Evolutionary conservation across 805 yeast genomes (phyloP).

Genomic region (Schizosaccharomyces cryophilus): DNA sequence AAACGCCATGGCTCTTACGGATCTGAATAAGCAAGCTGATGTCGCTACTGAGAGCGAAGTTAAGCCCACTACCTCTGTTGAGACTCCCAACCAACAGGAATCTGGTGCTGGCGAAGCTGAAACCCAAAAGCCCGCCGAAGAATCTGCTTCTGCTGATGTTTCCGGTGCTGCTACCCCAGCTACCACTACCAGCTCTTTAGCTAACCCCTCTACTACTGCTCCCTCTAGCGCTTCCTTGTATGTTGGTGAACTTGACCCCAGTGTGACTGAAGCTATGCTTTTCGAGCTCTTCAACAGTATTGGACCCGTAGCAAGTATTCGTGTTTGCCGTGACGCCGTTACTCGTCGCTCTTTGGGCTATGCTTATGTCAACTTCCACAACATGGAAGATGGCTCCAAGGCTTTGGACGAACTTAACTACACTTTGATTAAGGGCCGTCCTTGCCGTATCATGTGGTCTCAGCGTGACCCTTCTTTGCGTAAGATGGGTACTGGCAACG

Average conservation of each 20-base stretch:
- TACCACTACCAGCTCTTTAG: not conserved
- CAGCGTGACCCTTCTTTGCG: constrained; percentile 94
- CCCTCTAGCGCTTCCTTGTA: constrained; percentile 37
- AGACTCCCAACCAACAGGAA: not conserved
- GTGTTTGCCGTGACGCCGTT: constrained; percentile 96
- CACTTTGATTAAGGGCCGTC: constrained; percentile 74
- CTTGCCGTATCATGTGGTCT: constrained; percentile 99
- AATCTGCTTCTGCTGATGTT: not conserved
- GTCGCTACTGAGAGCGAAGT: not conserved
- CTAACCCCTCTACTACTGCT: not conserved
- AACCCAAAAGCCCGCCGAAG: not conserved
- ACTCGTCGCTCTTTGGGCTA: constrained; percentile 92
- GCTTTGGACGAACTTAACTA: constrained; percentile 93
- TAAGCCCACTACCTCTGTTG: not conserved
- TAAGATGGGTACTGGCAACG: constrained; percentile 87
- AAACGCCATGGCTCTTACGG: constrained; percentile 1
- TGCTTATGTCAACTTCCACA: constrained; percentile 91
- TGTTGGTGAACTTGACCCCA: constrained; percentile 88
- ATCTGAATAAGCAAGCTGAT: not conserved
- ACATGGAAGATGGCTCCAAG: constrained; percentile 67
- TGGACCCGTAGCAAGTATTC: constrained; percentile 87
- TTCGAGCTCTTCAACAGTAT: constrained; percentile 85
- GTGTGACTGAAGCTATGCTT: constrained; percentile 80
- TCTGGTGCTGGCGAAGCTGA: not conserved
- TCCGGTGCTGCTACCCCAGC: not conserved